Conservation (phyloP, 169 alveolate species). For the Babesia ovis region DNA sequence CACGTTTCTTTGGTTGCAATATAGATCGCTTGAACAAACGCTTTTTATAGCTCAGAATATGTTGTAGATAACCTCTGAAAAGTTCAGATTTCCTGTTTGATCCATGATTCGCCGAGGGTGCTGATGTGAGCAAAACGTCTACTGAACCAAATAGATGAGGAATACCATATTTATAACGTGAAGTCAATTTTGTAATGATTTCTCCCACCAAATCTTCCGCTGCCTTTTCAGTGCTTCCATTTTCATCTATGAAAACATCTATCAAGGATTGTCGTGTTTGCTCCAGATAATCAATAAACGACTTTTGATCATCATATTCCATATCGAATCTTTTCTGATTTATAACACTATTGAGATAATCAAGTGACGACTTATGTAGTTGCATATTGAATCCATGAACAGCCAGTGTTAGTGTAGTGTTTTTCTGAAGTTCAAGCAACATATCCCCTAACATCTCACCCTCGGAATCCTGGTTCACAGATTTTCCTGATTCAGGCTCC, state of each 20-base stretch:
- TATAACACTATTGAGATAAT: neutral
- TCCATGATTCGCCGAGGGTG: slow-evolving; percentile 8
- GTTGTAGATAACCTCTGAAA: neutral
- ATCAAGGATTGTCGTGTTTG: slow-evolving; percentile 1
- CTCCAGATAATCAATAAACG: neutral
- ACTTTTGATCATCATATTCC: slow-evolving; percentile 3
- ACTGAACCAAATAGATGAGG: slow-evolving; percentile 50
- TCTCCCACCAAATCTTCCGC: slow-evolving; percentile 13
- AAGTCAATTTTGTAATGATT: slow-evolving; percentile 10
- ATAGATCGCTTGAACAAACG: slow-evolving; percentile 9
- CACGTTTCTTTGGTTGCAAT: slow-evolving; percentile 1
- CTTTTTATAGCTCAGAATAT: slow-evolving; percentile 2
- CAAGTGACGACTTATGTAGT: slow-evolving; percentile 22
- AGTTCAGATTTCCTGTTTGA: slow-evolving; percentile 2
- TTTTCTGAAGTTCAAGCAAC: slow-evolving; percentile 5
- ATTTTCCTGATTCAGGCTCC: neutral
- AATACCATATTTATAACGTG: slow-evolving; percentile 23
- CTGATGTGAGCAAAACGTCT: slow-evolving; percentile 27
- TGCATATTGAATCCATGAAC: slow-evolving; percentile 33
- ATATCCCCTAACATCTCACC: neutral
- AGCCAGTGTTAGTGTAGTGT: slow-evolving; percentile 2
- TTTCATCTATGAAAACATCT: slow-evolving; percentile 2
- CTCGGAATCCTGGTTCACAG: neutral
- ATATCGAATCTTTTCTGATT: slow-evolving; percentile 16
- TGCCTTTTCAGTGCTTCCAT: neutral